These are phyloP conservation scores for Spizellomyces sp. DNA, from an alignment of 192 early-diverging fungal genomes.

Conservation along the genomic window DNA sequence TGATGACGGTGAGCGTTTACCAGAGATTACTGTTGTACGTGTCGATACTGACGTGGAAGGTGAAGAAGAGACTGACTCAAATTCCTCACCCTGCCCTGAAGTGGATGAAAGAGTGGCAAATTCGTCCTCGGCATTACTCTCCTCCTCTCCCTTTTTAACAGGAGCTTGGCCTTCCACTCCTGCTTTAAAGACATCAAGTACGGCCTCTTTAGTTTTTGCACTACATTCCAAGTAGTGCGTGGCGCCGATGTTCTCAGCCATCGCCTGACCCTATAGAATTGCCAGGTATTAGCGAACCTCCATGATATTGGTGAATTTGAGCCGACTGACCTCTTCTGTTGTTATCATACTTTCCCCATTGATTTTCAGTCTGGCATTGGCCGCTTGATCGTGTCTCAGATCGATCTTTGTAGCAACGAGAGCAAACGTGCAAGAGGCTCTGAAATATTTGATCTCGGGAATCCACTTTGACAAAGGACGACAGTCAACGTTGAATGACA, in stretches of 20 bases:
- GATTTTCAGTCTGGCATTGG: background rate
- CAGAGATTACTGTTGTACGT: no score
- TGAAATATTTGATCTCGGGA: slow-evolving; percentile 25
- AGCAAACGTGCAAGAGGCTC: slow-evolving; percentile 7
- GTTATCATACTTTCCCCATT: background rate
- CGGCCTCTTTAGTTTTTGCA: slow-evolving; percentile 6
- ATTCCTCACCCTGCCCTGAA: no score
- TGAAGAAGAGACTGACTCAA: no score
- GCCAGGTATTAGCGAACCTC: no score
- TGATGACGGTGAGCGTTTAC: no score
- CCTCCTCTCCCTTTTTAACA: no score
- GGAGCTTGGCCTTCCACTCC: no score
- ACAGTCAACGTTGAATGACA: no score
- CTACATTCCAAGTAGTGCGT: slow-evolving; percentile 43
- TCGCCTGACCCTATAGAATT: background rate
- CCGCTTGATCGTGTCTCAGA: slow-evolving; percentile 14
- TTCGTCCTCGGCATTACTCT: no score
- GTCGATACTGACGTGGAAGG: no score
- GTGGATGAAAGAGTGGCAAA: no score
- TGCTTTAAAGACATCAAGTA: background rate
- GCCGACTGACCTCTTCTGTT: slow-evolving; percentile 1
- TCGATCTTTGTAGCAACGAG: slow-evolving; percentile 20
- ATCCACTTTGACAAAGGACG: slow-evolving; percentile 12
- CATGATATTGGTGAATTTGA: no score
- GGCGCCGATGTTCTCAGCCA: slow-evolving; percentile 34